These are phyloP conservation scores for Fusarium penzigii DNA, from an alignment of 2,329 filamentous ascomycete genomes.

Conservation along the genomic window DNA sequence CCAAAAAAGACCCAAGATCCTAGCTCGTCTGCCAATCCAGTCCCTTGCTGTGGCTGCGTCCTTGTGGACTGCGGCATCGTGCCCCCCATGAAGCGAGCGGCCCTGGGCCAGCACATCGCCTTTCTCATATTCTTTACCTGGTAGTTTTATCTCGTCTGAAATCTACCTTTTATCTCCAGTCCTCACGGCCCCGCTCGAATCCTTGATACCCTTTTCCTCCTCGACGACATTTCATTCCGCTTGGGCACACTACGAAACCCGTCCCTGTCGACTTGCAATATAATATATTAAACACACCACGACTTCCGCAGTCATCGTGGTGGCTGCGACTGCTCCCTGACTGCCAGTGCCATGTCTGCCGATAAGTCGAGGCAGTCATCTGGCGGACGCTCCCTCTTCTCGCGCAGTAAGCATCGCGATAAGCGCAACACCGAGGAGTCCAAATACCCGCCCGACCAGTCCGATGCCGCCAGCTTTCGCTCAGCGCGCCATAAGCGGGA, in stretches of 20 bases:
- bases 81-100: constrained; percentile 42
- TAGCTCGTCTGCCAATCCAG: constrained; percentile 11
- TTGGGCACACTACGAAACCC: constrained; percentile 9
- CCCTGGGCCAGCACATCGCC: constrained; percentile 38
- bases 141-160: too few relatives aligned
- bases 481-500: constrained; percentile 75
- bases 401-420: constrained; percentile 79
- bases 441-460: constrained; percentile 58
- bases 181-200: too few relatives aligned
- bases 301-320: constrained; percentile 16
- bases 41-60: constrained; percentile 6
- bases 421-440: constrained; percentile 62
- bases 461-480: constrained; percentile 62
- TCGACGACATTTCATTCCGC: constrained; percentile 6
- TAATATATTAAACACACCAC: too few relatives aligned
- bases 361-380: constrained; percentile 84
- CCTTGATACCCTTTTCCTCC: constrained; percentile 4
- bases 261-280: too few relatives aligned
- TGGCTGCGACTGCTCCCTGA: constrained; percentile 22
- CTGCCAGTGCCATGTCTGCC: constrained; percentile 54
- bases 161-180: too few relatives aligned
- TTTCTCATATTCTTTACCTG: constrained; percentile 35
- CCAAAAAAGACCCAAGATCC: too few relatives aligned
- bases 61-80: constrained; percentile 13
- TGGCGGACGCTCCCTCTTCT: constrained; percentile 78